phyloP scores from a whole-genome alignment of 73 alveolate species.

The Paramecium caudatum region DNA sequence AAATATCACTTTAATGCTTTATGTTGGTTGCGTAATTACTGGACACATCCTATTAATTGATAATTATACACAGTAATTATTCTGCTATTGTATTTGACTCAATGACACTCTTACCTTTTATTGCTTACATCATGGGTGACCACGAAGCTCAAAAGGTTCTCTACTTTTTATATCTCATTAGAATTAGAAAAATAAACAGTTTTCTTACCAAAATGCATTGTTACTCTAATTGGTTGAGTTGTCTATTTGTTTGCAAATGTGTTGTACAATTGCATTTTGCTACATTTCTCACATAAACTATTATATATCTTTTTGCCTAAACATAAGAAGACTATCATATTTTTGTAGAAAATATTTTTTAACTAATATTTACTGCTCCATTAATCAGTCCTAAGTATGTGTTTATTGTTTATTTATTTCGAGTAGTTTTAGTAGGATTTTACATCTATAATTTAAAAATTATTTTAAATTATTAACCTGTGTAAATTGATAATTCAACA shows the following conservation, averaged over 20 bases:
- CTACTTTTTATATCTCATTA: background rate
- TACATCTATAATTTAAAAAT: background rate
- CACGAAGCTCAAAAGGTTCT: background rate
- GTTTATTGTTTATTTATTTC: background rate
- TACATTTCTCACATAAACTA: background rate
- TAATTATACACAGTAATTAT: background rate
- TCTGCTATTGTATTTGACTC: background rate
- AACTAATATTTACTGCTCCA: background rate
- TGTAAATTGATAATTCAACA: background rate
- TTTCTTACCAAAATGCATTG: background rate
- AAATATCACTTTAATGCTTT: background rate
- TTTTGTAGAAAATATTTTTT: background rate
- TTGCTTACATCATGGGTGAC: background rate
- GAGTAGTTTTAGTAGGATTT: background rate
- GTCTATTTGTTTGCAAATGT: background rate
- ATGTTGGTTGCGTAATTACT: background rate
- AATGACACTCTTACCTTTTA: background rate
- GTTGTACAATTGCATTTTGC: background rate
- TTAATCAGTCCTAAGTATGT: background rate
- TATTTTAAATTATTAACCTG: background rate
- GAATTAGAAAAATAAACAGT: slow-evolving; percentile 15
- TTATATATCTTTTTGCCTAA: background rate
- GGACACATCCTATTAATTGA: background rate
- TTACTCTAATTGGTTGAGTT: background rate
- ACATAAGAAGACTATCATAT: background rate